Conservation (phyloP, 768 basidiomycete genomes). For the Boletus pseudo-olivaceus region DNA sequence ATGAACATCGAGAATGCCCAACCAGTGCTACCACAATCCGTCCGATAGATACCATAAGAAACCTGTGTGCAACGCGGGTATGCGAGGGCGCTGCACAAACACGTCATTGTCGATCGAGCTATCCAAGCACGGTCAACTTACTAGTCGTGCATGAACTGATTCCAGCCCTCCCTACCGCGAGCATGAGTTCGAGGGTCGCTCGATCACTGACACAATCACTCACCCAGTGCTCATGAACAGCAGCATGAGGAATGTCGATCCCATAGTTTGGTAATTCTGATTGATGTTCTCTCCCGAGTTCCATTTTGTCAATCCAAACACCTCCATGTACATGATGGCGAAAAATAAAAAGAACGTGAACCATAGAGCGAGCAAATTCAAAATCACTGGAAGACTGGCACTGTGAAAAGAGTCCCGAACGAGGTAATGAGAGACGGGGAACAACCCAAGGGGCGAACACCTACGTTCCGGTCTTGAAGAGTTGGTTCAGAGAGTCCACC, state of each 20-base stretch:
- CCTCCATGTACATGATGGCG: slow-evolving; percentile 82
- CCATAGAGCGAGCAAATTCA: slow-evolving; percentile 86
- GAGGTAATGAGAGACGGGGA: background rate
- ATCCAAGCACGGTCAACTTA: slow-evolving; percentile 27
- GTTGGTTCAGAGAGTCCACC: slow-evolving; percentile 82
- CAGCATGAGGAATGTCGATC: slow-evolving; percentile 81
- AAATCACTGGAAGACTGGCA: slow-evolving; percentile 80
- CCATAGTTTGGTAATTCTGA: slow-evolving; percentile 78
- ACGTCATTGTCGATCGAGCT: background rate
- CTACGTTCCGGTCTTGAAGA: slow-evolving; percentile 95
- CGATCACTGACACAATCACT: slow-evolving; percentile 23
- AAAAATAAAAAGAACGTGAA: slow-evolving; percentile 88
- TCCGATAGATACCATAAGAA: slow-evolving; percentile 43
- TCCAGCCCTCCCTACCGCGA: slow-evolving; percentile 82
- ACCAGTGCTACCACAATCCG: slow-evolving; percentile 82
- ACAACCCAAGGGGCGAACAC: slow-evolving; percentile 29
- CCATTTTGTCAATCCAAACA: slow-evolving; percentile 91
- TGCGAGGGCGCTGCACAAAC: slow-evolving; percentile 52
- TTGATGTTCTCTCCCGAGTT: slow-evolving; percentile 60
- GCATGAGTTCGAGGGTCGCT: slow-evolving; percentile 1
- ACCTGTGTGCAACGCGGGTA: slow-evolving; percentile 80
- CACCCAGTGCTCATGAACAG: slow-evolving; percentile 93
- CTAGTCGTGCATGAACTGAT: slow-evolving; percentile 97
- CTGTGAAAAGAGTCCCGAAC: slow-evolving; percentile 35
- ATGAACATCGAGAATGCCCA: slow-evolving; percentile 91